Evolutionary conservation across 495 filamentous ascomycete species (phyloP), one percentile per base, ranked within the genome.

Genomic region (Terfezia boudieri): DNA sequence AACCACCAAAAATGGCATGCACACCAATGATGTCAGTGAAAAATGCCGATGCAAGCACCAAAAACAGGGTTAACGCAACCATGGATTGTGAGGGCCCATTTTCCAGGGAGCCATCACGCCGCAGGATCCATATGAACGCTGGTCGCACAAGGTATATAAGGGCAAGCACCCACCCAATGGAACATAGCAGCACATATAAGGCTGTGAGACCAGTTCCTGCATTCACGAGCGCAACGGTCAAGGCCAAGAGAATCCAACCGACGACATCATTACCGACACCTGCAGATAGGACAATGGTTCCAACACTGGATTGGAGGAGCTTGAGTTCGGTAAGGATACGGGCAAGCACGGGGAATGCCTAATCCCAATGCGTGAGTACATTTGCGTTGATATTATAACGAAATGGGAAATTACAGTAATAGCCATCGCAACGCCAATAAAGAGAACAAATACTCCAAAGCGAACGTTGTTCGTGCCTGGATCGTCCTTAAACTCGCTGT

Each of bases 231-330:
- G 89, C 85, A 37, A 98, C 89, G 62, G 88, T 95, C 38, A 98
- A 78, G 2, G 89, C 89, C 8, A 98, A 79, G 32, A 98, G 71
- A 58, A 98, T 79, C 89, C 89, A 98, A 41, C 89, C 90, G 9
- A 85, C 77, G 22, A 96, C 87, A 62, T 98, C 90, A 58, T 98
- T 98, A 9, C 88, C 88, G 36, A 95, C 88, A 37, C 90, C 90
- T 9, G 90, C 90, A 12, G 90, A 89, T 14, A 98, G 71, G 35
- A 89, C 84, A 48, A 92, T 92, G 36, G 94, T 77, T 57, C 90
- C 90, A 14, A 95, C 90, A 9, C 80, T 73, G 2, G 85, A 90
- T 37, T 74, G 71, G 12, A 98, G 77, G 51, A 98, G 71, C 58
- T 95, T 93, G 58, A 95, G 73, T 68, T 95, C 90, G 7, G 84